Evolutionary conservation across 495 filamentous ascomycete genomes (phyloP), one percentile per base, ranked within the genome.

Genomic region (Delitschia confertaspora): DNA sequence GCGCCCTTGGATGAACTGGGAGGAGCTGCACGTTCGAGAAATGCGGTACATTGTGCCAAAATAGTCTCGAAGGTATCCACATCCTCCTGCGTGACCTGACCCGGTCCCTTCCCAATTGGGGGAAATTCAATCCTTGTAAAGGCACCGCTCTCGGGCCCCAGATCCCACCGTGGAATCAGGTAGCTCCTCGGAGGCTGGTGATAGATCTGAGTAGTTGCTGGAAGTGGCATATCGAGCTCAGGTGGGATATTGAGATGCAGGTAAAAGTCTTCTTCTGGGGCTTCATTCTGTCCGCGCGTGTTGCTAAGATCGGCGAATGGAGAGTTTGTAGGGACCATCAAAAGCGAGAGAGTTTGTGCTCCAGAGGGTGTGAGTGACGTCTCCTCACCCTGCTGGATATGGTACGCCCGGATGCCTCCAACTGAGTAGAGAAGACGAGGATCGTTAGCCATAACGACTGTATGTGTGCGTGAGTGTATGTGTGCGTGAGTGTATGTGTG

Each of bases 21-120:
- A 17, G 78, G 67, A 4, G 82, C 78, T 6, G 64, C 62, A 26
- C 85, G 76, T 56, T 94, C 88, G 6, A 89, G 72, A 61, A 95
- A 95, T 0, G 88, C 87, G 9, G 88, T 95, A 60, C 88, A 95
- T 64, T 95, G 88, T 20, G 88, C 88, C 27, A 95, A 71, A 41
- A 95, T 95, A 2, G 88, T 94, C 68, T 95, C 88, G 57, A 95
- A 95, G 0, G 88, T 95, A 61, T 95, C 88, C 19, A 94, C 71
- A 61, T 95, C 88, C 56, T 95, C 88, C 64, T 95, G 88, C 2
- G 81, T 76, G 19, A 80, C 78, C 40, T 75, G 76, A 24, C 73
- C 69, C 0, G 70, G 63, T 0, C 72, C 73, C 36, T 68, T 71
- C 8, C 85, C 84, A 7, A 85, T 69, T 3, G 71, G 59, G 1